A percentile compares a stretch with the other conserved stretches of the same genome.
Evolutionary conservation across 306 rosid species (phyloP).

Genomic region (Bauhinia variegata): DNA sequence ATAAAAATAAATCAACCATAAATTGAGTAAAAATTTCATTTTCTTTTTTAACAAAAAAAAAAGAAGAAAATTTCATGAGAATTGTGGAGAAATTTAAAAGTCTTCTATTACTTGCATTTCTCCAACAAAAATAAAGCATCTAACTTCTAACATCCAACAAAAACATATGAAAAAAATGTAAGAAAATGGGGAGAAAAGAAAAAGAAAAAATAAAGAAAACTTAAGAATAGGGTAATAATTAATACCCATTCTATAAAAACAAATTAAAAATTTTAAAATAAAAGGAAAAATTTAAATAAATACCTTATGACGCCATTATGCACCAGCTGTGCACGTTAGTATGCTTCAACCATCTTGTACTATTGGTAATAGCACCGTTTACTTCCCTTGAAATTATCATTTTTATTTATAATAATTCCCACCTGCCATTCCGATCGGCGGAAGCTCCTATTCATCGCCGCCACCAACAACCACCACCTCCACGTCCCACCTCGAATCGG

Average conservation of each 20-base stretch:
- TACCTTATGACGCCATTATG: constrained; percentile 27
- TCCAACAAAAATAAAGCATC: too few species aligned
- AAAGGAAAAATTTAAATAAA: neutral
- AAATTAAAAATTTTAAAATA: too few species aligned
- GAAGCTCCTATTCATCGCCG: constrained; percentile 49
- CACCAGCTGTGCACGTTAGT: constrained; percentile 48
- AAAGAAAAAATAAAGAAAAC: neutral
- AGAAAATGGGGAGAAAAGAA: neutral
- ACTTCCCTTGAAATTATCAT: constrained; percentile 40
- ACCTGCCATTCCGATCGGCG: constrained; percentile 46
- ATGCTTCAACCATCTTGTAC: constrained; percentile 20
- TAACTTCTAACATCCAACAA: too few species aligned
- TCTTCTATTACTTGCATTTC: too few species aligned
- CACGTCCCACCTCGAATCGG: neutral
- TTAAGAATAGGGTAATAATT: too few species aligned
- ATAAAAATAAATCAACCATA: too few species aligned
- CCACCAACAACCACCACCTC: constrained; percentile 30
- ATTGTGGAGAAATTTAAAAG: too few species aligned
- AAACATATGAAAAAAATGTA: too few species aligned
- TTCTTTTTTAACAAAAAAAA: too few species aligned
- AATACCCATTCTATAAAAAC: too few species aligned
- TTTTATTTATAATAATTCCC: constrained; percentile 39
- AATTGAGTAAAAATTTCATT: too few species aligned
- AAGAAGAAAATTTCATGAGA: too few species aligned
- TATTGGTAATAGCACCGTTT: constrained; percentile 40